These are phyloP conservation scores for Isochrysis galbana DNA, from an alignment of 78 protist genomes.

Conservation along the genomic window DNA sequence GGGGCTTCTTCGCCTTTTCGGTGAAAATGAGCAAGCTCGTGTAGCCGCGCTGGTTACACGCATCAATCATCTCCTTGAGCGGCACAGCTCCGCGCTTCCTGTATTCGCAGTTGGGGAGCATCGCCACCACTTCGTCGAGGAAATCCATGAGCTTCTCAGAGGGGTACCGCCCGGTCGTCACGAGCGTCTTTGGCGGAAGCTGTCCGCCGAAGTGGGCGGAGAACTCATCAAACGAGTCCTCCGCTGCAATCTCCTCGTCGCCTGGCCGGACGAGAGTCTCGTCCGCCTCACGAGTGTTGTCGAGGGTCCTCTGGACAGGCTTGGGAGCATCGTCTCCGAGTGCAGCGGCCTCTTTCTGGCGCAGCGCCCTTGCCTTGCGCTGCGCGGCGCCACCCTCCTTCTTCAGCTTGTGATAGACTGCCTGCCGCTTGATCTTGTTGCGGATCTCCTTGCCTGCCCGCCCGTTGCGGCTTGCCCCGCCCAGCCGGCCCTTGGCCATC, in stretches of 20 bases:
- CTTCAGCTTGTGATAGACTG: conserved; percentile 20
- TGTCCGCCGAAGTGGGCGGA: conserved; percentile 16
- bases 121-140: conserved; percentile 19
- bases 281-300: conserved; percentile 72
- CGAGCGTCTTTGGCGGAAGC: conserved; percentile 22
- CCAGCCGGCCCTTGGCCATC: not conserved
- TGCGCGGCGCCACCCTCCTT: not conserved
- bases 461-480: not conserved
- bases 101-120: conserved; percentile 77
- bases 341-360: conserved; percentile 31
- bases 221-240: conserved; percentile 48
- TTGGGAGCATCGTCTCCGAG: conserved; percentile 62
- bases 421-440: conserved; percentile 28
- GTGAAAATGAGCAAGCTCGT: conserved; percentile 90
- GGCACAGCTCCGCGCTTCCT: not conserved
- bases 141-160: not conserved
- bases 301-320: conserved; percentile 79
- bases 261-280: conserved; percentile 74
- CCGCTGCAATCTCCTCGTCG: conserved; percentile 78
- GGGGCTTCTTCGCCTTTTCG: conserved; percentile 63
- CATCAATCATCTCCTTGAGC: conserved; percentile 75
- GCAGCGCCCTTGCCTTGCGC: conserved; percentile 3
- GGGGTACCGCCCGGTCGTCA: conserved; percentile 44
- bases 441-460: not conserved
- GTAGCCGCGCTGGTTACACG: conserved; percentile 73